A percentile compares a stretch with the other conserved stretches of the same genome.
Evolutionary conservation across 176 grass and related monocot species (phyloP).

Genomic region (Zea luxurians): DNA sequence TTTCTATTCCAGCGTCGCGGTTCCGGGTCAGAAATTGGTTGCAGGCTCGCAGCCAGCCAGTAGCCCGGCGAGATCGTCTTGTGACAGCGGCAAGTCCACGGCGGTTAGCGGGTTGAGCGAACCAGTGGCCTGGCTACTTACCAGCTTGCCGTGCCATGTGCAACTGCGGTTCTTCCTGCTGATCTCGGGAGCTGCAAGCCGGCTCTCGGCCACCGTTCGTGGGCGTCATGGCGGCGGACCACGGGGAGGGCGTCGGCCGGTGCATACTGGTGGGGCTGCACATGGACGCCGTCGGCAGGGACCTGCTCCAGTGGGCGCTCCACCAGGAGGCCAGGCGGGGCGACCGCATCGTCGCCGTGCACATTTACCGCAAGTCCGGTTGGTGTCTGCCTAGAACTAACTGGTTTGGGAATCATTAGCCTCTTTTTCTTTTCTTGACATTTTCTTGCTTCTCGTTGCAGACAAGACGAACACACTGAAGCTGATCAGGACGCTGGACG

Average conservation of each 20-base stretch:
- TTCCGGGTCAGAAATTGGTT: constrained; percentile 53
- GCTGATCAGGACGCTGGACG: constrained; percentile 74
- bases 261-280: constrained; percentile 80
- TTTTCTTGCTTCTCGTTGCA: constrained; percentile 27
- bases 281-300: constrained; percentile 78
- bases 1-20: constrained; percentile 36
- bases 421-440: neutral
- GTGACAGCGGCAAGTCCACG: constrained; percentile 31
- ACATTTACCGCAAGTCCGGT: constrained; percentile 96
- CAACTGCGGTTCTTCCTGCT: neutral
- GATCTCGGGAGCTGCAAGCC: constrained; percentile 20
- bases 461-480: constrained; percentile 77
- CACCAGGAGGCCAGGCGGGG: constrained; percentile 52
- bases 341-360: constrained; percentile 79
- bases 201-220: neutral
- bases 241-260: constrained; percentile 46
- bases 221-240: constrained; percentile 42
- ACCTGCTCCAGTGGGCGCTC: constrained; percentile 77
- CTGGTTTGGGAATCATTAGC: neutral
- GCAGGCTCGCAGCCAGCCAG: neutral
- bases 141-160: neutral
- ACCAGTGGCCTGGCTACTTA: neutral
- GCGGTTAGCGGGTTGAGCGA: constrained; percentile 41
- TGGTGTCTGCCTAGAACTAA: neutral
- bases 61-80: neutral